A percentile compares a stretch with the other conserved stretches of the same genome.
Evolutionary conservation across 768 basidiomycete genomes (phyloP).

Genomic region (Nidularia sp.): DNA sequence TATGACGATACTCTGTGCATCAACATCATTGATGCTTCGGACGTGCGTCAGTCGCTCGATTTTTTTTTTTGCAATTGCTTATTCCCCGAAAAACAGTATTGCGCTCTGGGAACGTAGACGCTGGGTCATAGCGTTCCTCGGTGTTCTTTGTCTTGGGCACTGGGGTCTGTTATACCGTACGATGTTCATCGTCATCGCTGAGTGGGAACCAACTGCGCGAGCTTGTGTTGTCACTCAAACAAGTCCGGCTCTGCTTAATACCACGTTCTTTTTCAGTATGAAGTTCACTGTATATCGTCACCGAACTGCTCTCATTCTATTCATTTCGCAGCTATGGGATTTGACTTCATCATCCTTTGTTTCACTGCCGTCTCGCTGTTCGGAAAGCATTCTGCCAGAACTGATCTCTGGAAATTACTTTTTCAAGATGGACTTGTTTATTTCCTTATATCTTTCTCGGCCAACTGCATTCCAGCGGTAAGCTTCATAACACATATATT

Average conservation of each 20-base stretch:
- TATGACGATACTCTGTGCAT: slow-evolving; percentile 60
- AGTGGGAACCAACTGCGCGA: slow-evolving; percentile 36
- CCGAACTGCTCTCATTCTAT: slow-evolving; percentile 1
- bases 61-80: slow-evolving; percentile 3
- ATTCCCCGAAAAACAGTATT: slow-evolving; percentile 33
- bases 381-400: slow-evolving; percentile 46
- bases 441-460: slow-evolving; percentile 61
- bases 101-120: slow-evolving; percentile 66
- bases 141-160: slow-evolving; percentile 54
- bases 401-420: slow-evolving; percentile 64
- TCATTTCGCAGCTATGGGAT: slow-evolving; percentile 57
- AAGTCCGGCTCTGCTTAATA: slow-evolving; percentile 53
- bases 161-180: slow-evolving; percentile 67
- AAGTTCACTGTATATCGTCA: not conserved
- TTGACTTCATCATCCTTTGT: slow-evolving; percentile 57
- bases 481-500: slow-evolving; percentile 14
- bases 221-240: slow-evolving; percentile 51
- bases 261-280: slow-evolving; percentile 70
- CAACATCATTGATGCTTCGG: slow-evolving; percentile 67
- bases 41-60: slow-evolving; percentile 38
- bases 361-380: slow-evolving; percentile 53
- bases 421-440: slow-evolving; percentile 74
- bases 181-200: slow-evolving; percentile 62
- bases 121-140: slow-evolving; percentile 45
- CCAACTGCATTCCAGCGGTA: slow-evolving; percentile 67